Base-by-base conservation (phyloP, 2,329 filamentous ascomycete genomes). In the Neurospora sp. region DNA sequence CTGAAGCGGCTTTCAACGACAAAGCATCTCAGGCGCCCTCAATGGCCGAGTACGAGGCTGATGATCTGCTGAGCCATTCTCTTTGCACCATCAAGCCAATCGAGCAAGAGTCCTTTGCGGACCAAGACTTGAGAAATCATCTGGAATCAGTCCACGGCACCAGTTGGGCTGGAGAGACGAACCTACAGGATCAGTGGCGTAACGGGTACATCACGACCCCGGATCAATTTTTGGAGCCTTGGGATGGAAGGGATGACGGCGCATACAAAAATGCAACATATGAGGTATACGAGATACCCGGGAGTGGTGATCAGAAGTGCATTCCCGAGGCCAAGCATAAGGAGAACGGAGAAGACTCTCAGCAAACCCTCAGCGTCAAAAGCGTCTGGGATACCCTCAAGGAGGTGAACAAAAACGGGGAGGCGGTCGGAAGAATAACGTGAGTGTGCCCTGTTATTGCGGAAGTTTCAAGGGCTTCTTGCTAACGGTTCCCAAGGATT, bases 361-460 rank as follows among this genome's bases (percentile, higher is more conserved):
- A 69, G 46, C 74, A 78, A n/a, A 74, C 78, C 3, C 77, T 82
- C 23, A 81, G 84, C 69, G 79, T 80, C 1, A 76, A 78, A 6
- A 79, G 77, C 4, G 79, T 83, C 0, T 84, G 82, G 82, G 78
- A 80, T 17, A 78, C 78, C 1, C 77, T 84, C 69, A 80, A 73
- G 69, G 73, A 77, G 28, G 77, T 83, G 66, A 82, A 83, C 69
- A 52, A 72, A 6, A 73, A 76, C 39, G 76, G 81, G 8, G 74
- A 80, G 28, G 81, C 84, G 0, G 84, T 87, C 6, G 87, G 87
- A 1, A 82, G 87, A 62, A 88, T 89, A 72, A 83, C 81, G 81
- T 82, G 82, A 65, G 86, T 86, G 19, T 8, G 4, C 19, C 40
- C 15, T 69, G 10, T 15, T 41, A 10, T 28, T 6, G 33, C 12